phyloP scores from a whole-genome alignment of 2,329 filamentous ascomycete species.

The Huntiella omanensis region DNA sequence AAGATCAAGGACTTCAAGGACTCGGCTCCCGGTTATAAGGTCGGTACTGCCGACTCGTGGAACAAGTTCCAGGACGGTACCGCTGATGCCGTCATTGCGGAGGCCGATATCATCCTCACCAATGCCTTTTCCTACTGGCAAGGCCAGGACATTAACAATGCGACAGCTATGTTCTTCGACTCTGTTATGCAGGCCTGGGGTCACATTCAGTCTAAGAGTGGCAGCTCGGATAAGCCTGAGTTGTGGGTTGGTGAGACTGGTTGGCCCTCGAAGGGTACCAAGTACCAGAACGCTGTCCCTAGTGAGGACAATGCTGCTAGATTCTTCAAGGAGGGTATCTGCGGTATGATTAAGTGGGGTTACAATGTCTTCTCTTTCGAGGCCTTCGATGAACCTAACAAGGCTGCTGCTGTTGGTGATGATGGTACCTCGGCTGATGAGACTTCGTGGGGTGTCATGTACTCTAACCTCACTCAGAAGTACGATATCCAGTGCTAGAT shows the following conservation, averaged over 20 bases:
- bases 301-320: constrained; percentile 36
- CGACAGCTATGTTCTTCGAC: constrained; percentile 42
- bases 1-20: constrained; percentile 44
- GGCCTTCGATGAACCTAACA: constrained; percentile 56
- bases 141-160: constrained; percentile 34
- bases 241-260: constrained; percentile 52
- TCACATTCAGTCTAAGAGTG: constrained; percentile 41
- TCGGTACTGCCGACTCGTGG: constrained; percentile 55
- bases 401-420: constrained; percentile 43
- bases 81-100: constrained; percentile 40
- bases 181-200: constrained; percentile 45
- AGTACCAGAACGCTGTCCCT: constrained; percentile 43
- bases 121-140: constrained; percentile 64
- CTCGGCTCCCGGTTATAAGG: constrained; percentile 32
- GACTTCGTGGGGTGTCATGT: constrained; percentile 53
- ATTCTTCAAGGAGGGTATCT: constrained; percentile 45
- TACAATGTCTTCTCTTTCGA: constrained; percentile 57
- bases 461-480: constrained; percentile 36
- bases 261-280: constrained; percentile 45
- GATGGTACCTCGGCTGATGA: constrained; percentile 43
- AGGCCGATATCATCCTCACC: constrained; percentile 40
- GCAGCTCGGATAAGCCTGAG: constrained; percentile 32
- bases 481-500: constrained; percentile 20
- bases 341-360: constrained; percentile 44
- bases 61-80: constrained; percentile 54